Percentiles rank a stretch among this genome's conserved stretches.
Conservation (phyloP, 2,329 filamentous ascomycete species). For the Stagonosporopsis tanaceti region DNA sequence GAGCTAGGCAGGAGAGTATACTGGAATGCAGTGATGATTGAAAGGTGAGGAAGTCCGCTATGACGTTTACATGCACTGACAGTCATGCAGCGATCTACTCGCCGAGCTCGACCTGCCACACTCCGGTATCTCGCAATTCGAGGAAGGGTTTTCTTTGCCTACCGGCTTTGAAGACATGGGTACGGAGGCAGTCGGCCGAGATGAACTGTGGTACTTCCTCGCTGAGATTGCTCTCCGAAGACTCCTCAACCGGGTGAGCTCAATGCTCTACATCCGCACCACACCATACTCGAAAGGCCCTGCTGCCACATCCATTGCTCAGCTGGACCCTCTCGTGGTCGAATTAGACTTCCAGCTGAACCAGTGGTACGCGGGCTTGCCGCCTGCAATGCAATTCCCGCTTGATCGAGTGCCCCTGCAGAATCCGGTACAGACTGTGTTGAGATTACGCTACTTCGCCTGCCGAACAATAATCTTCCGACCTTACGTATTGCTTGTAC, state of each 20-base stretch:
- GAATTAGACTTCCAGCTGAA: constrained; percentile 84
- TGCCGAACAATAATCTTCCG: constrained; percentile 88
- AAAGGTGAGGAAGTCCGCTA: constrained; percentile 57
- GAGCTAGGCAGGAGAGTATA: constrained; percentile 81
- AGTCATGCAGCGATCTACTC: constrained; percentile 65
- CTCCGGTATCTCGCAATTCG: constrained; percentile 82
- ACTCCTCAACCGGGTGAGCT: constrained; percentile 79
- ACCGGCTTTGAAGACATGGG: constrained; percentile 75
- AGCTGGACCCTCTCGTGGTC: constrained; percentile 77
- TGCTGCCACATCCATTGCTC: constrained; percentile 71
- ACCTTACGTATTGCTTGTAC: constrained; percentile 80
- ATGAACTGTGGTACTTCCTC: constrained; percentile 86
- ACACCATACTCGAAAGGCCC: constrained; percentile 45
- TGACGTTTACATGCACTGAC: constrained; percentile 2
- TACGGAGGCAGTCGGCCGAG: constrained; percentile 72
- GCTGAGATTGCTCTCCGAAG: constrained; percentile 82
- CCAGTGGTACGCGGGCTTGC: constrained; percentile 85
- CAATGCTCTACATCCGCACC: constrained; percentile 79
- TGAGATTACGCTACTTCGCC: constrained; percentile 81
- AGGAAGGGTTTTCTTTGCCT: constrained; percentile 80
- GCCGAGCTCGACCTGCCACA: constrained; percentile 83
- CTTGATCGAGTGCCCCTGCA: constrained; percentile 71
- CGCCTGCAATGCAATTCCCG: constrained; percentile 77
- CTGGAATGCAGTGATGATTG: constrained; percentile 83
- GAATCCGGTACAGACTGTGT: constrained; percentile 79